Base-by-base conservation (phyloP, 139 green algal species). In the Spirogloea muscicola region DNA sequence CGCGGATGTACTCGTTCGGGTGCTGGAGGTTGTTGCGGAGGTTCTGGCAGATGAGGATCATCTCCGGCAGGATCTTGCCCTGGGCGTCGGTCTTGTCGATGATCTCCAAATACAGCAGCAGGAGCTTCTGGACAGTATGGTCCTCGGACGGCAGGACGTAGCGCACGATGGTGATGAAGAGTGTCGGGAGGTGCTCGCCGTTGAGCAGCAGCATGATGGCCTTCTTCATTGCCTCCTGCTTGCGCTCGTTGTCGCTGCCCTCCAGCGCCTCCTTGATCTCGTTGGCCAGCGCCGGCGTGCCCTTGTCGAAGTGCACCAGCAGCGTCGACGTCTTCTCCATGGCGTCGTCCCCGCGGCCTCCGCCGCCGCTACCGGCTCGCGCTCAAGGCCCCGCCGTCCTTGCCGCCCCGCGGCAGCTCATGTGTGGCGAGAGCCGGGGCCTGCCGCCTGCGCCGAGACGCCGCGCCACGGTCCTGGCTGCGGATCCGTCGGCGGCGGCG, bases 1-100 rank as follows among this genome's bases (percentile, higher is more conserved):
- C 95, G 2, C 95, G 82, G 3, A 99, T 87, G 86, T 96, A 99
- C 85, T 99, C 95, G 76, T 99, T 99, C 16, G 95, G 95, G 72
- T 98, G 95, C 87, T 99, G 95, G 66, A 99, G 81, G 86, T 97
- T 99, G 88, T 99, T 99, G 29, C 95, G 83, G 65, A 99, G 87
- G 83, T 98, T 98, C 82, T 99, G 95, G 77, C 95, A 99, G 69
- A 99, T 97, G 2, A 99, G 87, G 76, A 99, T 99, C 95, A 99
- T 99, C 73, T 99, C 95, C 27, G 95, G 94, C 60, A 99, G 80
- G 2, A 99, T 84, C 83, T 98, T 99, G 4, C 95, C 95, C 16
- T 84, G 40, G 0, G 88, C 59, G 49, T 97, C 95, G 18, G 91
- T 98, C 87, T 99, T 99, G 76, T 99, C 90, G 34, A 99, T 97